Evolutionary conservation across 441 rosid genomes (phyloP), one percentile per base, ranked within the genome.

Genomic region (Erysimum cheiri): DNA sequence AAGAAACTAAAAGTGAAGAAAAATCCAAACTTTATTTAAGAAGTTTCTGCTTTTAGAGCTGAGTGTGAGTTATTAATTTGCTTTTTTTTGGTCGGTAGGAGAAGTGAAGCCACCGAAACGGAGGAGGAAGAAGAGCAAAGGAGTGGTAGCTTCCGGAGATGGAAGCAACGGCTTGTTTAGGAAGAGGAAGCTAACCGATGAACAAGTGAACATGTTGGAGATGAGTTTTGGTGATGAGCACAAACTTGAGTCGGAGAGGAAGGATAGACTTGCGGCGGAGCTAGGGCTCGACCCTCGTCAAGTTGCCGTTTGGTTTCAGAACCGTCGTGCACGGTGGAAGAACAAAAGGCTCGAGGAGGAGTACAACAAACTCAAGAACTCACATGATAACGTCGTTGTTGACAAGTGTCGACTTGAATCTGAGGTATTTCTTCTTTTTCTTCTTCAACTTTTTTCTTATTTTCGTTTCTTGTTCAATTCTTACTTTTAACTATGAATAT

Each of bases 261-360:
- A 94, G 72, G 85, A 83, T 31, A 91, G 83, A 77, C 77, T 94
- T 3, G 98, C 98, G 0, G 94, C 87, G 65, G 96, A 94, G 73
- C 88, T 94, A 29, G 97, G 97, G 2, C 70, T 94, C 56, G 97
- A 88, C 57, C 97, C 97, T 0, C 81, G 97, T 60, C 99, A 94
- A 78, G 97, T 94, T 3, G 97, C 99, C 13, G 91, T 94, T 46
- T 94, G 97, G 99, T 91, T 91, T 67, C 98, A 94, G 70, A 94
- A 91, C 83, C 95, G 98, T 60, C 95, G 97, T 28, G 97, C 97
- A 0, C 80, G 95, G 29, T 94, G 96, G 97, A 93, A 93, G 74
- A 89, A 94, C 29, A 93, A 93, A 81, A 96, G 88, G 69, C 82
- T 91, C 0, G 96, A 93, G 69, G 96, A 93, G 44, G 97, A 85